phyloP scores from a whole-genome alignment of 202 grass and related monocot species.

The Panicum hallii region DNA sequence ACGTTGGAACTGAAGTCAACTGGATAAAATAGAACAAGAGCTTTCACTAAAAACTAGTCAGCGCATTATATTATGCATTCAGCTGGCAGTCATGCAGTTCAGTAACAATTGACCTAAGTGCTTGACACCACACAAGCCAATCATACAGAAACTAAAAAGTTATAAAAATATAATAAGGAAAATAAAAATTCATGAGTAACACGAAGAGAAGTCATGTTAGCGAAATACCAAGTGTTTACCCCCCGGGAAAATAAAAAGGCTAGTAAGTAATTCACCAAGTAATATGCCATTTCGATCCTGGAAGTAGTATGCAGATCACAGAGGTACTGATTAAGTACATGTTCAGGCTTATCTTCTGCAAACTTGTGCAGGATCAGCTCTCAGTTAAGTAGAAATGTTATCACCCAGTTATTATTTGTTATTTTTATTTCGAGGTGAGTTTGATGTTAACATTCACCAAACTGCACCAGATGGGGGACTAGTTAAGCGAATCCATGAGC shows the following conservation, averaged over 20 bases:
- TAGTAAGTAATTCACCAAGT: not conserved
- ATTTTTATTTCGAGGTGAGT: not conserved
- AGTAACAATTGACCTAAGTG: not conserved
- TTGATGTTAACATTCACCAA: not conserved
- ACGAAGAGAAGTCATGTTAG: not conserved
- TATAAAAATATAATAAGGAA: not conserved
- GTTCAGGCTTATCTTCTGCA: not conserved
- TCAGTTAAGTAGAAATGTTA: not conserved
- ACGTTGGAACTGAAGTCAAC: not conserved
- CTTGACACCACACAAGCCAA: not conserved
- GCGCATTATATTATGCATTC: not conserved
- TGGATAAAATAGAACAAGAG: slow-evolving; percentile 17
- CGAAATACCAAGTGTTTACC: slow-evolving; percentile 1
- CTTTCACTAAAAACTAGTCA: not conserved
- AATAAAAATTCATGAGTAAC: not conserved
- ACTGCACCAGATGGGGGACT: not conserved
- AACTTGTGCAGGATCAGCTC: not conserved
- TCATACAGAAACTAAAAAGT: not conserved
- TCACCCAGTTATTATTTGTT: not conserved
- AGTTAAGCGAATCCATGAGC: not conserved
- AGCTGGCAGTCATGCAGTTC: not conserved
- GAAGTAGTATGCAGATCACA: not conserved
- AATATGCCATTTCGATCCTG: not conserved
- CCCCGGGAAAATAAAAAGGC: not conserved
- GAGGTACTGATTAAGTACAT: not conserved